phyloP scores from a whole-genome alignment of 768 basidiomycete genomes.

The Neoboletus brunneissimus region DNA sequence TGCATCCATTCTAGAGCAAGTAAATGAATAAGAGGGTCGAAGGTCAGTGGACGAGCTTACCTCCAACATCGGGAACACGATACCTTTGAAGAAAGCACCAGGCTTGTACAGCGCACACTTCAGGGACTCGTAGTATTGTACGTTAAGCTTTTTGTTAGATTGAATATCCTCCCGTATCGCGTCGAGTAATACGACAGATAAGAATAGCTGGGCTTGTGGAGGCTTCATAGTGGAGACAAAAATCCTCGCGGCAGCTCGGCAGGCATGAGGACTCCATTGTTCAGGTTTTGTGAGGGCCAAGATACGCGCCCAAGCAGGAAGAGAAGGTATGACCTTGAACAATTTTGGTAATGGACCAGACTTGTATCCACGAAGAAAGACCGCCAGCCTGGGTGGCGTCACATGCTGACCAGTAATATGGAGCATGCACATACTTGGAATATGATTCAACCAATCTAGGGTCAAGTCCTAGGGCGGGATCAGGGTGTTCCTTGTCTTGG shows the following conservation, averaged over 20 bases:
- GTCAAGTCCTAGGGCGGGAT: conserved; percentile 86
- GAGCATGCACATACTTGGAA: conserved; percentile 66
- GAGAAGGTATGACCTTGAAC: conserved; percentile 96
- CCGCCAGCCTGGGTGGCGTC: conserved; percentile 62
- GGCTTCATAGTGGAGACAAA: conserved; percentile 98
- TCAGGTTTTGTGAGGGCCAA: conserved; percentile 90
- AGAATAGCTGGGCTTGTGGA: conserved; percentile 86
- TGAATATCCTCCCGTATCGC: conserved; percentile 87
- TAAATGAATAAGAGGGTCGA: conserved; percentile 29
- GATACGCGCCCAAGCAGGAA: conserved; percentile 94
- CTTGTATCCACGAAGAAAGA: conserved; percentile 83
- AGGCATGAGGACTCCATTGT: conserved; percentile 94
- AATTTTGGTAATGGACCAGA: conserved; percentile 94
- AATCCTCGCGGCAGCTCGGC: conserved; percentile 89
- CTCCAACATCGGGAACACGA: conserved; percentile 92
- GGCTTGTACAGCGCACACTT: conserved; percentile 95
- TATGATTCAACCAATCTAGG: conserved; percentile 92
- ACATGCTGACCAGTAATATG: neutral
- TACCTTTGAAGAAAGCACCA: conserved; percentile 96
- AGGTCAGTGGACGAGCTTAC: conserved; percentile 43
- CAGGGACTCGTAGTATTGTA: conserved; percentile 91
- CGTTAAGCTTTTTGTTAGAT: conserved; percentile 83
- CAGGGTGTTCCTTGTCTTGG: conserved; percentile 52
- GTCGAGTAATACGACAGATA: conserved; percentile 88
- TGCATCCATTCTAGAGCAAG: conserved; percentile 64